phyloP scores from a whole-genome alignment of 1,139 yeast species.

The Protomyces inundatus region DNA sequence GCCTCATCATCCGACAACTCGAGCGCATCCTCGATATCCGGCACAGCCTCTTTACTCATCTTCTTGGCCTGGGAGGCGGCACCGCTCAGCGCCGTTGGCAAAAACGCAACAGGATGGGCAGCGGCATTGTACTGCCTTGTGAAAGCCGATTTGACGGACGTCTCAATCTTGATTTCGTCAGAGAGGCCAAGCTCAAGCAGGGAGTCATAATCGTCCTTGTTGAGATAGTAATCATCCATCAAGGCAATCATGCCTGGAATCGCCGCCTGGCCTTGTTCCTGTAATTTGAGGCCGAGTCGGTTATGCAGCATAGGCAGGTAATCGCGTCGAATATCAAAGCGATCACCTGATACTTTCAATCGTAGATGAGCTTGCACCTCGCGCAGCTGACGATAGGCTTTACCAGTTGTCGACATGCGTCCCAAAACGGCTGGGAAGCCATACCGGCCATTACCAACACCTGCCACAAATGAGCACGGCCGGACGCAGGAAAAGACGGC shows the following conservation, averaged over 20 bases:
- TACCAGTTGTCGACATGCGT: slow-evolving; percentile 77
- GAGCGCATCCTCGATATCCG: slow-evolving; percentile 56
- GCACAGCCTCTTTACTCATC: slow-evolving; percentile 39
- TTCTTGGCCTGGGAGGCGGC: slow-evolving; percentile 42
- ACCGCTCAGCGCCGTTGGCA: slow-evolving; percentile 52
- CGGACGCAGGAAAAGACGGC: slow-evolving; percentile 80
- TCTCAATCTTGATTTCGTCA: slow-evolving; percentile 49
- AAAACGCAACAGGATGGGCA: slow-evolving; percentile 82
- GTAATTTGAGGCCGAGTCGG: slow-evolving; percentile 54
- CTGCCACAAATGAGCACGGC: slow-evolving; percentile 74
- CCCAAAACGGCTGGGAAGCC: slow-evolving; percentile 88
- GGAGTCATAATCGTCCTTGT: slow-evolving; percentile 88
- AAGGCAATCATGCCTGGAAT: slow-evolving; percentile 57
- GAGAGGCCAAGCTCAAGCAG: slow-evolving; percentile 80
- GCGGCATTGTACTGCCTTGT: slow-evolving; percentile 70
- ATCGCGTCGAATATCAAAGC: slow-evolving; percentile 67
- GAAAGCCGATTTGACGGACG: slow-evolving; percentile 73
- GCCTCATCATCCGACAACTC: slow-evolving; percentile 48
- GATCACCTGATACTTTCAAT: slow-evolving; percentile 69
- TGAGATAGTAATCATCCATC: slow-evolving; percentile 78
- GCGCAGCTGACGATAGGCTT: slow-evolving; percentile 71
- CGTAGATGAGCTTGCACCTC: slow-evolving; percentile 87
- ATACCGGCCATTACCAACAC: slow-evolving; percentile 41
- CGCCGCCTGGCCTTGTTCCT: slow-evolving; percentile 54
- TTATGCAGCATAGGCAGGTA: slow-evolving; percentile 63